These are phyloP conservation scores for Irpex sp. DNA, from an alignment of 1,284 basidiomycete genomes.

Conservation along the genomic window DNA sequence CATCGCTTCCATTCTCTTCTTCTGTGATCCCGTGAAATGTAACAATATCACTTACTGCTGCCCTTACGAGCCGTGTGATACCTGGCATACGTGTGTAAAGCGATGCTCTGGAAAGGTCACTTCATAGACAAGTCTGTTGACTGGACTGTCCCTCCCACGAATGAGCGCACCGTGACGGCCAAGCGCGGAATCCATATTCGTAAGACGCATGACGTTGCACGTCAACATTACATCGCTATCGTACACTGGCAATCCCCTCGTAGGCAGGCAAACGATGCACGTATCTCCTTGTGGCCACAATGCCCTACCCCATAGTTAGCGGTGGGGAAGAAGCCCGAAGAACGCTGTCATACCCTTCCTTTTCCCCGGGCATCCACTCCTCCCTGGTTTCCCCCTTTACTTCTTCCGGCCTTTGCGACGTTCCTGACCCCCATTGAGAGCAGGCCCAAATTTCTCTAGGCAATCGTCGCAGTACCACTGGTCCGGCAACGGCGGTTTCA, in stretches of 20 bases:
- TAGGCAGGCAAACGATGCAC: not conserved
- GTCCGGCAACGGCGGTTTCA: constrained; percentile 59
- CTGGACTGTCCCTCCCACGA: not conserved
- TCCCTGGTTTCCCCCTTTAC: constrained; percentile 9
- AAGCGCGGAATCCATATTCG: not conserved
- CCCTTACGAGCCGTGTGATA: too few species aligned
- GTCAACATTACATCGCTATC: not conserved
- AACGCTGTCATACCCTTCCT: not conserved
- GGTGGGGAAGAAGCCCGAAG: not conserved
- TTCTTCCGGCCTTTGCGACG: constrained; percentile 31
- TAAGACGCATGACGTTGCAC: not conserved
- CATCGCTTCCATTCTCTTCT: not conserved
- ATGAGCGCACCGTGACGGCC: not conserved
- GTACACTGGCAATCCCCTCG: not conserved
- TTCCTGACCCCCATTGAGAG: constrained; percentile 14
- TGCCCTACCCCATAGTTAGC: not conserved
- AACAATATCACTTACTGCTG: not conserved
- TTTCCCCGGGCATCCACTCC: not conserved
- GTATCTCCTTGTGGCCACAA: not conserved
- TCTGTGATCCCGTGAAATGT: not conserved
- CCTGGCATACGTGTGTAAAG: too few species aligned
- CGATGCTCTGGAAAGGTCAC: too few species aligned
- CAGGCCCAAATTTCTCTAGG: constrained; percentile 19
- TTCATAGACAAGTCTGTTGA: too few species aligned
- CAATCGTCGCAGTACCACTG: constrained; percentile 60